Base-by-base conservation (phyloP, 169 alveolate species). In the Theileria parva region DNA sequence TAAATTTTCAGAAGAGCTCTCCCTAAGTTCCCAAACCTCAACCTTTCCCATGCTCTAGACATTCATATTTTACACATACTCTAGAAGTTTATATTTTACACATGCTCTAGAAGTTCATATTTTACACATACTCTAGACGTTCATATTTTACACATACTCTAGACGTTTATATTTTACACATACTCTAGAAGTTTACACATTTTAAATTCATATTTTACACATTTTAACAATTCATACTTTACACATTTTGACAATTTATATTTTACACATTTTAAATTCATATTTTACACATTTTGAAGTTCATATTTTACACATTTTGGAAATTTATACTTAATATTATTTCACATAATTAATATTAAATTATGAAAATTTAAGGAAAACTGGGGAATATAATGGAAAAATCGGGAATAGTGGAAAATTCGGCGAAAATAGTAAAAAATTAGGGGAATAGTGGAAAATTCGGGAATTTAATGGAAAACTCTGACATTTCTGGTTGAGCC, bases 21-120 rank as follows among this genome's bases (percentile, higher is more conserved):
- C 44, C 74, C 53, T 74, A 30, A 15, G 71, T 78, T 79, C 87
- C 87, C 87, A 79, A 60, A 79, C 63, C 25, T 79, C 87, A 17
- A 79, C 32, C 11, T n/a, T 63, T n/a, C 71, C 71, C 71, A 63
- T 63, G 25, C 27, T 51, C n/a, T n/a, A n/a, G n/a, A 28, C 7
- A 21, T n/a, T 57, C 13, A n/a, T 5, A 63, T 63, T 25, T 23
- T 63, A 63, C 71, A 63, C 71, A 63, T 63, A 6, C 9, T 6
- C 48, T 37, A 37, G 48, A 37, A n/a, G n/a, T 61, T n/a, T 61
- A 61, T 61, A 61, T 61, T 21, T 13, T 61, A 61, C 69, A 61
- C 69, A 61, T 61, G 4, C 9, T 6, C 48, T 37, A 37, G 48
- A 37, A n/a, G n/a, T n/a, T n/a, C n/a, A n/a, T n/a, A n/a, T n/a